A percentile compares a stretch with the other conserved stretches of the same genome.
These are phyloP conservation scores for Linnemannia elongata DNA, from an alignment of 192 early-diverging fungal genomes.

Conservation along the genomic window DNA sequence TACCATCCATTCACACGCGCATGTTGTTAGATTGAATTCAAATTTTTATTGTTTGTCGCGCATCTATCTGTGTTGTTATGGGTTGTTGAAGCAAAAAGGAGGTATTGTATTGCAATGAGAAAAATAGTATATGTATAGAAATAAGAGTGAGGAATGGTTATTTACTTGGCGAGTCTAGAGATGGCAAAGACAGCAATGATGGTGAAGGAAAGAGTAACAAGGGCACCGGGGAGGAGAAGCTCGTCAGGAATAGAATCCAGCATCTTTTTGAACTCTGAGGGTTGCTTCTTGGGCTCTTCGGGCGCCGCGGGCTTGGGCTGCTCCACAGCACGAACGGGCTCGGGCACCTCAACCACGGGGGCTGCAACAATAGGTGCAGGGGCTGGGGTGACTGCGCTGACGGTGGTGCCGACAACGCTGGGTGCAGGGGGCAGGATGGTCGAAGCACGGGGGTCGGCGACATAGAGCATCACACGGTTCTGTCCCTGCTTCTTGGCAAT, in stretches of 20 bases:
- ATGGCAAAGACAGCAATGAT: conserved; percentile 69
- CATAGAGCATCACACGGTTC: conserved; percentile 80
- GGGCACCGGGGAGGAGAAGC: conserved; percentile 66
- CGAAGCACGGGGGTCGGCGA: conserved; percentile 60
- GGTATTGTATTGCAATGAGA: background rate
- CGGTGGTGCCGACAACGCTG: background rate
- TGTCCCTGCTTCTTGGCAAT: conserved; percentile 84
- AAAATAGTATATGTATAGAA: background rate
- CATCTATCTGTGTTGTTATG: too few relatives aligned
- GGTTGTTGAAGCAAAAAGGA: background rate
- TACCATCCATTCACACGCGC: too few relatives aligned
- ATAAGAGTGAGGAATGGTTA: background rate
- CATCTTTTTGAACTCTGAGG: conserved; percentile 50
- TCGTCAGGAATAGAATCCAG: conserved; percentile 58
- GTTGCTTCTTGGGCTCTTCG: conserved; percentile 41
- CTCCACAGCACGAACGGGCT: conserved; percentile 16
- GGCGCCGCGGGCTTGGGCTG: conserved; percentile 22
- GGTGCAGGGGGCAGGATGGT: conserved; percentile 27
- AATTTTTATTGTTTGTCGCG: background rate
- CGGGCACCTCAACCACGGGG: conserved; percentile 13
- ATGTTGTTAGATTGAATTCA: background rate
- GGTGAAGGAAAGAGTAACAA: conserved; percentile 64
- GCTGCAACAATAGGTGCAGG: conserved; percentile 21
- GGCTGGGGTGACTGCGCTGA: background rate
- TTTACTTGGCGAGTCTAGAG: conserved; percentile 50